phyloP scores from a whole-genome alignment of 371 early-diverging fungal genomes.

The Rhizopus stolonifer region DNA sequence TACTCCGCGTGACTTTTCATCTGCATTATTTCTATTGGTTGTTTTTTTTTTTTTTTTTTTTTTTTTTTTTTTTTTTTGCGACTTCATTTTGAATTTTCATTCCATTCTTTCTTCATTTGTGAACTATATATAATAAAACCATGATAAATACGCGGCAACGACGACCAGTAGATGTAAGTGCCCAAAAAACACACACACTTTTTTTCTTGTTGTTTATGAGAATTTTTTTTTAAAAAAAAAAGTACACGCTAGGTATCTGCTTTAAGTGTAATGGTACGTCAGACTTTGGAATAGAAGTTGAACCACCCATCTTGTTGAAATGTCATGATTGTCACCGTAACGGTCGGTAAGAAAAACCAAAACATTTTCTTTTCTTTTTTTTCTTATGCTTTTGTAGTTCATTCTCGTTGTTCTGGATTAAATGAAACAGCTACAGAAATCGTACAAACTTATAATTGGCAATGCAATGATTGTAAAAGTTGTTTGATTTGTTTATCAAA shows the following conservation, averaged over 20 bases:
- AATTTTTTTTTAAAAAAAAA: too few relatives aligned
- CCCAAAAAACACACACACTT: not conserved
- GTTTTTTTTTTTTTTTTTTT: too few relatives aligned
- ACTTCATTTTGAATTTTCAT: not conserved
- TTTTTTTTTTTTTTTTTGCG: too few relatives aligned
- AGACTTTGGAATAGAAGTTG: slow-evolving; percentile 25
- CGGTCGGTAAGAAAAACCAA: slow-evolving; percentile 28
- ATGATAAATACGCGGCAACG: slow-evolving; percentile 5
- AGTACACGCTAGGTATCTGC: slow-evolving; percentile 38
- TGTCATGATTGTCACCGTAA: slow-evolving; percentile 42
- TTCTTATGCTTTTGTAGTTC: slow-evolving; percentile 18
- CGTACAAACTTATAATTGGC: slow-evolving; percentile 44
- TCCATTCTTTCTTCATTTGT: not conserved
- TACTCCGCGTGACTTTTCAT: too few relatives aligned
- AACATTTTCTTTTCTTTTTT: not conserved
- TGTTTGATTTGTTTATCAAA: slow-evolving; percentile 38
- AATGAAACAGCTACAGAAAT: slow-evolving; percentile 23
- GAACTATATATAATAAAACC: not conserved
- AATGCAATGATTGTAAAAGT: slow-evolving; percentile 47
- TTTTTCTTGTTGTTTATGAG: too few relatives aligned
- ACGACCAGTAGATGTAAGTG: slow-evolving; percentile 2
- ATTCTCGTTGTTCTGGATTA: slow-evolving; percentile 30
- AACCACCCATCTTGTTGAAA: slow-evolving; percentile 16
- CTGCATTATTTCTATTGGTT: too few relatives aligned
- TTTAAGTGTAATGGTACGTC: slow-evolving; percentile 27